Percentiles rank a stretch among this genome's conserved stretches.
Evolutionary conservation across 2,329 filamentous ascomycete genomes (phyloP).

Genomic region (Aspergillus versicolor): DNA sequence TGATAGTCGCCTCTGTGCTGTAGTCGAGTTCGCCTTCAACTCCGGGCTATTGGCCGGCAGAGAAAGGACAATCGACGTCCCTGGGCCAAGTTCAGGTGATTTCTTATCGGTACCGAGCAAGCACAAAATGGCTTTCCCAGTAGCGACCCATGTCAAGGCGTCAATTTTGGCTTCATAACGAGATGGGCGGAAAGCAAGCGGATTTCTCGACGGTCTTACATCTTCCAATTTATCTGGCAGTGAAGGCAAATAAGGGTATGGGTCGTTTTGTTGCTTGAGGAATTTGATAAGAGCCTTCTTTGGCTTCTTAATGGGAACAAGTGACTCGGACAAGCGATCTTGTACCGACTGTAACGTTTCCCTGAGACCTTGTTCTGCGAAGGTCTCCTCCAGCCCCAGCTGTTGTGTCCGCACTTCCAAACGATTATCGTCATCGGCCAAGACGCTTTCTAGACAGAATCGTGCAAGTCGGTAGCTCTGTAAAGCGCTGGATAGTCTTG

Average conservation of each 20-base stretch:
- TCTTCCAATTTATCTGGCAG: constrained; percentile 31
- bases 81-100: constrained; percentile 27
- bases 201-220: constrained; percentile 28
- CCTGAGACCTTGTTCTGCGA: constrained; percentile 53
- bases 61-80: constrained; percentile 42
- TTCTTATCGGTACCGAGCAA: constrained; percentile 43
- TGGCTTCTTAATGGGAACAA: constrained; percentile 50
- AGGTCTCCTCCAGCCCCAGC: constrained; percentile 58
- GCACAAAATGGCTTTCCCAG: constrained; percentile 51
- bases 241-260: constrained; percentile 50
- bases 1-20: constrained; percentile 13
- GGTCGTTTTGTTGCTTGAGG: constrained; percentile 55
- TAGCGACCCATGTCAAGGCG: constrained; percentile 46
- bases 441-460: constrained; percentile 63
- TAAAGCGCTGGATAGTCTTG: constrained; percentile 57
- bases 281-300: constrained; percentile 53
- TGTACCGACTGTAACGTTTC: constrained; percentile 51
- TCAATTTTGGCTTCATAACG: constrained; percentile 39
- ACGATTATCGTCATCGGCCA: constrained; percentile 61
- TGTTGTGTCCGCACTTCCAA: constrained; percentile 54
- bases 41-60: constrained; percentile 37
- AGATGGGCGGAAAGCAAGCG: constrained; percentile 38
- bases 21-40: constrained; percentile 15
- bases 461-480: constrained; percentile 59
- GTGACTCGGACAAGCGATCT: constrained; percentile 56